phyloP scores from a whole-genome alignment of 2,329 filamentous ascomycete genomes.

The Aspergillus tubingensis region DNA sequence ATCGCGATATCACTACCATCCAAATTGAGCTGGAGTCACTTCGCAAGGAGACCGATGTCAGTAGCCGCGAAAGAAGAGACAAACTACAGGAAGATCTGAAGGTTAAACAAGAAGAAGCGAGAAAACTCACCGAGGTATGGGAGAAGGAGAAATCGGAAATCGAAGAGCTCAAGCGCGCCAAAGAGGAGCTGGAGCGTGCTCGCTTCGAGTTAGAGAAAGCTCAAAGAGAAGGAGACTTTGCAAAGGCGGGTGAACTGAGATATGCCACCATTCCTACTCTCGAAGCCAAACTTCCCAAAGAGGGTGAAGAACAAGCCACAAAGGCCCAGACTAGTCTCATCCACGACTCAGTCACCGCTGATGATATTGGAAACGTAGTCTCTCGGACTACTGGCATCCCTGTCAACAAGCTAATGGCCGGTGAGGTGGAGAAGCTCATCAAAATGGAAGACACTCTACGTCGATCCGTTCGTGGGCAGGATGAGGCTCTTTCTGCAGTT shows the following conservation, averaged over 20 bases:
- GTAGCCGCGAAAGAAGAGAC: constrained; percentile 82
- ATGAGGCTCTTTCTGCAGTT: constrained; percentile 87
- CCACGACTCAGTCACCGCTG: constrained; percentile 91
- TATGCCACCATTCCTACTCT: constrained; percentile 84
- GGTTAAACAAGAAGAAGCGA: constrained; percentile 73
- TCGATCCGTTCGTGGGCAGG: constrained; percentile 84
- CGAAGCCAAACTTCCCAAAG: constrained; percentile 76
- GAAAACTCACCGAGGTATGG: constrained; percentile 78
- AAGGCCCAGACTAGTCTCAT: constrained; percentile 63
- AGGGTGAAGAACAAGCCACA: constrained; percentile 56
- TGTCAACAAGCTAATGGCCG: constrained; percentile 85
- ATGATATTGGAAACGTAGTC: constrained; percentile 92
- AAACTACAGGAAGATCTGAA: constrained; percentile 79
- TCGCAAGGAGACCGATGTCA: constrained; percentile 88
- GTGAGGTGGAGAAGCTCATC: constrained; percentile 91
- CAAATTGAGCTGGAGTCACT: constrained; percentile 95
- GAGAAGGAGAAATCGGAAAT: constrained; percentile 86
- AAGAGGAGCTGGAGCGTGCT: constrained; percentile 85
- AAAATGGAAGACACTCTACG: constrained; percentile 91
- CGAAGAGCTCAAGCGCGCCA: constrained; percentile 80
- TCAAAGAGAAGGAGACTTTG: constrained; percentile 85
- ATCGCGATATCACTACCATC: constrained; percentile 94
- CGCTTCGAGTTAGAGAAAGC: constrained; percentile 83
- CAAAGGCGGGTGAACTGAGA: constrained; percentile 81
- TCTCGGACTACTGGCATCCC: constrained; percentile 91